These are phyloP conservation scores for Aspergillus japonicus DNA, from an alignment of 2,329 filamentous ascomycete species.

Conservation along the genomic window DNA sequence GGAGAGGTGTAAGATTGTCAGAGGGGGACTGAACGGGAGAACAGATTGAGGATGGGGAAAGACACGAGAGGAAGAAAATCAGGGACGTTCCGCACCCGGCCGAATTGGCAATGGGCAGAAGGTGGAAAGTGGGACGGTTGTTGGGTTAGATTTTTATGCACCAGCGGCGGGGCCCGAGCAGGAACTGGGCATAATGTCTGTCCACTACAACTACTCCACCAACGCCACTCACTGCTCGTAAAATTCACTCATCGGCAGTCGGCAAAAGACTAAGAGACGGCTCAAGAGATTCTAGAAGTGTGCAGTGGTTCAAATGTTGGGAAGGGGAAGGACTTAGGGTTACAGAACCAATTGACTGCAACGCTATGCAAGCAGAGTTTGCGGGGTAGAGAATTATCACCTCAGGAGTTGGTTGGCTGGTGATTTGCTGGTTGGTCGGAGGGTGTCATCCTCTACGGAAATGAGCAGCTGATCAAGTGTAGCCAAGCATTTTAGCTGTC, in stretches of 20 bases:
- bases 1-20: background rate
- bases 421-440: background rate
- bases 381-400: background rate
- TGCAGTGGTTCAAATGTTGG: background rate
- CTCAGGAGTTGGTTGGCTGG: background rate
- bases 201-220: background rate
- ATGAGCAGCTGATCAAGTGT: background rate
- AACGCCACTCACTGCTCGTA: background rate
- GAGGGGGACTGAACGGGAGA: background rate
- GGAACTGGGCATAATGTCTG: background rate
- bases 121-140: conserved; percentile 2
- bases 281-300: too few relatives aligned
- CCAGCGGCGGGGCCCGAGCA: conserved; percentile 3
- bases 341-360: background rate
- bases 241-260: background rate
- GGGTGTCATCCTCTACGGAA: background rate
- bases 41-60: background rate
- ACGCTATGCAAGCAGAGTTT: background rate
- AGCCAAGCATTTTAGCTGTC: background rate
- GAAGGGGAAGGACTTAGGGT: background rate
- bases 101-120: conserved; percentile 1
- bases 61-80: conserved; percentile 8
- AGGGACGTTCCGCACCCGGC: conserved; percentile 8
- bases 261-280: background rate
- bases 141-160: conserved; percentile 9